phyloP scores from a whole-genome alignment of 2,329 filamentous ascomycete species.

The Magnaporthiopsis incrustans region DNA sequence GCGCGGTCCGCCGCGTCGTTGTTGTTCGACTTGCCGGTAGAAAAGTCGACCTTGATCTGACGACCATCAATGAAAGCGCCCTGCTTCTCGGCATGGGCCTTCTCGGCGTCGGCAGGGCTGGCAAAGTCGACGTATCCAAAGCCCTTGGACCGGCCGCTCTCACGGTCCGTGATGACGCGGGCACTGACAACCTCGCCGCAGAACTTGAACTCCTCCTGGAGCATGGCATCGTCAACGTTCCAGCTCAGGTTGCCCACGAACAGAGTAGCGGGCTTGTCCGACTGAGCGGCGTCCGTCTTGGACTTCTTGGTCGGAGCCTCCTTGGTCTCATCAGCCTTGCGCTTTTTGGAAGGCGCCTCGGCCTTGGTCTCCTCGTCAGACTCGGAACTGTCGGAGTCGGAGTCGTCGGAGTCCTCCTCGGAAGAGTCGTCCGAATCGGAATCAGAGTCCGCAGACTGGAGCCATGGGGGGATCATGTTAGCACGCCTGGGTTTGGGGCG shows the following conservation, averaged over 20 bases:
- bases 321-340: slow-evolving; percentile 52
- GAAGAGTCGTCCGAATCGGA: slow-evolving; percentile 22
- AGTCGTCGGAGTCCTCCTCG: slow-evolving; percentile 22
- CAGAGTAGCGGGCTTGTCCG: slow-evolving; percentile 55
- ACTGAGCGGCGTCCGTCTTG: slow-evolving; percentile 43
- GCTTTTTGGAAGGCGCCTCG: slow-evolving; percentile 53
- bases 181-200: slow-evolving; percentile 66
- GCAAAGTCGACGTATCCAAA: slow-evolving; percentile 91
- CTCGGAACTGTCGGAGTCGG: slow-evolving; percentile 20
- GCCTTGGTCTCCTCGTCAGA: slow-evolving; percentile 29
- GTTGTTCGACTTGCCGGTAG: slow-evolving; percentile 19
- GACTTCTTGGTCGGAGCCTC: slow-evolving; percentile 55
- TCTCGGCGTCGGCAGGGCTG: slow-evolving; percentile 40
- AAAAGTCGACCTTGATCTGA: slow-evolving; percentile 32
- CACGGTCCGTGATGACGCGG: slow-evolving; percentile 77
- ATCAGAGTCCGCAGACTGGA: slow-evolving; percentile 21
- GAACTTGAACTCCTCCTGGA: slow-evolving; percentile 72
- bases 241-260: slow-evolving; percentile 89
- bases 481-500: not conserved
- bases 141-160: slow-evolving; percentile 75
- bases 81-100: slow-evolving; percentile 30
- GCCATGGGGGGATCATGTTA: not conserved
- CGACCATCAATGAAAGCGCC: slow-evolving; percentile 27
- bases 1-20: slow-evolving; percentile 53
- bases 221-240: slow-evolving; percentile 78